Percentiles rank a stretch among this genome's conserved stretches.
These are phyloP conservation scores for Venturia aucupariae DNA, from an alignment of 2,329 filamentous ascomycete species.

Conservation along the genomic window DNA sequence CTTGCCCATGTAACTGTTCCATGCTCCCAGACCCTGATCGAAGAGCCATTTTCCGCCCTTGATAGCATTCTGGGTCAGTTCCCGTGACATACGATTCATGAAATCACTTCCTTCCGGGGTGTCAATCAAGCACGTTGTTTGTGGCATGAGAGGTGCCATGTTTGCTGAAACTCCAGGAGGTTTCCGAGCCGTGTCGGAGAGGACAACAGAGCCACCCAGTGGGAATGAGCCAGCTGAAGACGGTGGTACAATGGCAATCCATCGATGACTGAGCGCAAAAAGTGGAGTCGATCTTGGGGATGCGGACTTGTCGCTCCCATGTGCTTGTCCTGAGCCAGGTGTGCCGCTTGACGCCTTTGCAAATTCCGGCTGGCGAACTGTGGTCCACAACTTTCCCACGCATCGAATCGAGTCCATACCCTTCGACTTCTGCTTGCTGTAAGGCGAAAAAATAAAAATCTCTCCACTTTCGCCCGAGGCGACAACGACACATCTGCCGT, in stretches of 20 bases:
- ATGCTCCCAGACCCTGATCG: constrained; percentile 66
- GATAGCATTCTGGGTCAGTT: constrained; percentile 69
- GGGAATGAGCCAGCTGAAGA: constrained; percentile 59
- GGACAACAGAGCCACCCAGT: constrained; percentile 55
- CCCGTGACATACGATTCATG: constrained; percentile 67
- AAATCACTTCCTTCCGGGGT: constrained; percentile 63
- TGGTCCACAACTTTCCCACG: constrained; percentile 87
- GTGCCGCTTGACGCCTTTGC: constrained; percentile 24
- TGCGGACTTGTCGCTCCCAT: constrained; percentile 24
- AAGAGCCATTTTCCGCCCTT: constrained; percentile 67
- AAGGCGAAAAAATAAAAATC: constrained; percentile 59
- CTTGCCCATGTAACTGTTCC: constrained; percentile 71
- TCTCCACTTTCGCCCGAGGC: constrained; percentile 80
- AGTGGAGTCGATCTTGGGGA: constrained; percentile 51
- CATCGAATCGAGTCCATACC: constrained; percentile 37
- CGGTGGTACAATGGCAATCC: constrained; percentile 69
- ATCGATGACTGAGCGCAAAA: constrained; percentile 60
- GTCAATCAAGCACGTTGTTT: constrained; percentile 58
- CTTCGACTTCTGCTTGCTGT: constrained; percentile 18
- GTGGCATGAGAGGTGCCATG: constrained; percentile 60
- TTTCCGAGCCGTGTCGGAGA: constrained; percentile 39
- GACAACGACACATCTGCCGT: constrained; percentile 61
- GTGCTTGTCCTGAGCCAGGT: constrained; percentile 26
- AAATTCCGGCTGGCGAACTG: constrained; percentile 49
- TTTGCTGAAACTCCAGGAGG: constrained; percentile 48